Conservation (phyloP, 2,329 filamentous ascomycete species). For the Xylariaceae sp. region DNA sequence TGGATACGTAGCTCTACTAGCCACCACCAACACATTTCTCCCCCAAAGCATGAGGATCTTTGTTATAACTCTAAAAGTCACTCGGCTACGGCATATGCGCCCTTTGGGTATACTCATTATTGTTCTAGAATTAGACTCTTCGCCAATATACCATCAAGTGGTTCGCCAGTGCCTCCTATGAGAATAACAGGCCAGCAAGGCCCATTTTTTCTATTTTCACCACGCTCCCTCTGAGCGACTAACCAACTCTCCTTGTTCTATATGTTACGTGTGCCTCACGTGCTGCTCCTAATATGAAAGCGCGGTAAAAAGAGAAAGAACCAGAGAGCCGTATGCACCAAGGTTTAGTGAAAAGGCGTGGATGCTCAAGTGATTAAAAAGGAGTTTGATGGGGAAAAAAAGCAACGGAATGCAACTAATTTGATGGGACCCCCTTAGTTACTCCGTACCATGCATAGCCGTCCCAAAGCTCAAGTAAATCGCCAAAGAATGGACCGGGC, state of each 20-base stretch:
- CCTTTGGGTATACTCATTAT: too few relatives aligned
- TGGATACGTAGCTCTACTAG: not conserved
- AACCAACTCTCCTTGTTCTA: not conserved
- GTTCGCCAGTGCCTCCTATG: not conserved
- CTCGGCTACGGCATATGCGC: not conserved
- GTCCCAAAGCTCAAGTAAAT: not conserved
- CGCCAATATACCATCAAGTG: not conserved
- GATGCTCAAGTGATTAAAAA: not conserved
- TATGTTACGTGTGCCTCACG: not conserved
- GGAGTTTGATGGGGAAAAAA: not conserved
- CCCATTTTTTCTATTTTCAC: not conserved
- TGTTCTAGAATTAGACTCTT: not conserved
- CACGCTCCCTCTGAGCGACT: not conserved
- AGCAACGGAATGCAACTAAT: slow-evolving; percentile 1
- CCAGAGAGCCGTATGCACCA: not conserved
- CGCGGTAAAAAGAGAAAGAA: not conserved
- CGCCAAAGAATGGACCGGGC: not conserved
- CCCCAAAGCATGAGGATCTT: not conserved
- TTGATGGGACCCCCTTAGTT: slow-evolving; percentile 6
- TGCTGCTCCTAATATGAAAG: not conserved
- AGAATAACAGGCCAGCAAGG: not conserved
- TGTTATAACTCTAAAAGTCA: not conserved
- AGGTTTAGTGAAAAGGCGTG: not conserved
- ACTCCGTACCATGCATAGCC: slow-evolving; percentile 16
- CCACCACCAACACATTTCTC: not conserved